Conservation (phyloP, 1,284 basidiomycete species). For the Austroboletus novae-zelandiae region DNA sequence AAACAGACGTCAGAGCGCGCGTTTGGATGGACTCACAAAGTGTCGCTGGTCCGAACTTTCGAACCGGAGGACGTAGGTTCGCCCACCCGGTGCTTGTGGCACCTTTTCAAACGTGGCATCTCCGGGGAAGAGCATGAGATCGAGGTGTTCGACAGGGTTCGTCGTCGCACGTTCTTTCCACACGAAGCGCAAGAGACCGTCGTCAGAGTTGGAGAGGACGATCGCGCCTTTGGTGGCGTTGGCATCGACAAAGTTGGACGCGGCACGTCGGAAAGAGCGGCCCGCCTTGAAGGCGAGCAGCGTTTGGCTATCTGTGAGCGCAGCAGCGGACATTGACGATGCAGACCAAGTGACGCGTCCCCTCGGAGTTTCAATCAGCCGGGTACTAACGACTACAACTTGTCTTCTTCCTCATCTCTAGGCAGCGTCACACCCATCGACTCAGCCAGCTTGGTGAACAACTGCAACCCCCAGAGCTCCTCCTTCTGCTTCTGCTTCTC, state of each 20-base stretch:
- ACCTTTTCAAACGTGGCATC: slow-evolving; percentile 78
- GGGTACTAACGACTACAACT: too few species aligned
- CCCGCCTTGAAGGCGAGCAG: slow-evolving; percentile 80
- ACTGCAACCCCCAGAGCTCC: not conserved
- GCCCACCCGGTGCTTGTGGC: slow-evolving; percentile 53
- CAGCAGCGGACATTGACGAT: slow-evolving; percentile 20
- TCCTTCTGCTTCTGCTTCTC: not conserved
- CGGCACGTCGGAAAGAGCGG: slow-evolving; percentile 63
- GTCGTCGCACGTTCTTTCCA: slow-evolving; percentile 72
- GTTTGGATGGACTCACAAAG: slow-evolving; percentile 55
- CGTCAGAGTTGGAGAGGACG: slow-evolving; percentile 63
- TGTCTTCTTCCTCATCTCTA: too few species aligned
- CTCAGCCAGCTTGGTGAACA: not conserved
- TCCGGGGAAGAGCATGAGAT: slow-evolving; percentile 71
- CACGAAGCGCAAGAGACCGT: slow-evolving; percentile 70
- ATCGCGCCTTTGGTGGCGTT: slow-evolving; percentile 69
- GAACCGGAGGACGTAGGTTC: slow-evolving; percentile 79
- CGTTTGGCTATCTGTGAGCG: slow-evolving; percentile 31
- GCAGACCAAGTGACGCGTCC: slow-evolving; percentile 12
- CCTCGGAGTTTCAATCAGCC: slow-evolving; percentile 25
- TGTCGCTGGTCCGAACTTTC: slow-evolving; percentile 76
- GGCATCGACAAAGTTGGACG: slow-evolving; percentile 66
- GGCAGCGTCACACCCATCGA: slow-evolving; percentile 3
- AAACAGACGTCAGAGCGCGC: too few species aligned
- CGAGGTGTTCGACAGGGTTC: slow-evolving; percentile 58